Evolutionary conservation across 305 asterid species (phyloP), one percentile per base, ranked within the genome.

Genomic region (Lippia alba): DNA sequence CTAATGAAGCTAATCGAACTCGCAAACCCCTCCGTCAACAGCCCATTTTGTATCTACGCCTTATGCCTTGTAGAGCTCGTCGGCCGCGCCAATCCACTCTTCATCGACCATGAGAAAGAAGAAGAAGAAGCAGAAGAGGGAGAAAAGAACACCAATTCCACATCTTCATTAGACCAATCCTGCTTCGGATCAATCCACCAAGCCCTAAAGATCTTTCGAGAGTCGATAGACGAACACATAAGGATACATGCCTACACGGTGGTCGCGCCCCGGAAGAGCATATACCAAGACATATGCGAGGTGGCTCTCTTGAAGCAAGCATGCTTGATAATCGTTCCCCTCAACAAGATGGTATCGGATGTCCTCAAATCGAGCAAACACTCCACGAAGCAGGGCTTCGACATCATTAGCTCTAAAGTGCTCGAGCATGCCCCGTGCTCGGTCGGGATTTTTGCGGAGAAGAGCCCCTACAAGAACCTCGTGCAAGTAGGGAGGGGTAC

Each of bases 221-320:
- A 86, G 62, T 44, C 83, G 1, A 86, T 67, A 64, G 69, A 70
- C 32, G 90, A 77, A 15, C 58, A 49, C 56, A 74, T 92, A 6
- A 81, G 69, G 67, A 70, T 89, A 12, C 82, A 79, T 63, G 74
- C 75, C 0, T 87, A 83, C 49, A 90, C 98, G 18, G 77, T 91
- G 12, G 77, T 82, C 5, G 69, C 94, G 6, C 69, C 86, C 2
- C 83, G 64, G 76, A 78, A 82, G 70, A 86, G 84, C 72, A 84
- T 89, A 95, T 88, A 90, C 65, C 95, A 82, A 63, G 97, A 90
- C 63, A 82, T 92, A 18, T 92, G 97, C 45, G 89, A 84, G 78
- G 83, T 92, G 56, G 95, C 97, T 5, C 83, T 92, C 34, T 16
- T 59, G 40, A 88, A 77, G 76, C 85, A 87, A 49, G 89, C 95